Evolutionary conservation across 371 early-diverging fungal species (phyloP).

Genomic region (Zychaea mexicana): DNA sequence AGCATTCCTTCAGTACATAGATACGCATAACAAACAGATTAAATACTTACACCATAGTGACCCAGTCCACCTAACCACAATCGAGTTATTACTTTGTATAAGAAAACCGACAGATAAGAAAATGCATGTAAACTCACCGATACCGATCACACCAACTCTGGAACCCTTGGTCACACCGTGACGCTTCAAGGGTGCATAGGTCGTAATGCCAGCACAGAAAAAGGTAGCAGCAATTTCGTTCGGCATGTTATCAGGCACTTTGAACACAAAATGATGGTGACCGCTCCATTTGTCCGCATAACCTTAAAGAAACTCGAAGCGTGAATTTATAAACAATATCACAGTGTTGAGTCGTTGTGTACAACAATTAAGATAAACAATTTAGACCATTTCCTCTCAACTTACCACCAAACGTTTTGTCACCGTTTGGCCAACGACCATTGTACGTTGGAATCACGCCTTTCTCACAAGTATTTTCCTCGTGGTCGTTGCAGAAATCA

Average conservation of each 20-base stretch:
- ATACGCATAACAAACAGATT: no score
- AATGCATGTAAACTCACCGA: conserved; percentile 30
- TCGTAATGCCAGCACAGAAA: conserved; percentile 59
- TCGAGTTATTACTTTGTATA: background rate
- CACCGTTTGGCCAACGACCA: conserved; percentile 52
- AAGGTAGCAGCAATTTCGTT: conserved; percentile 60
- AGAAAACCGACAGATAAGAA: background rate
- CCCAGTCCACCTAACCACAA: conserved; percentile 10
- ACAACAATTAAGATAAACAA: no score
- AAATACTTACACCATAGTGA: conserved; percentile 54
- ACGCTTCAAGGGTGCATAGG: conserved; percentile 60
- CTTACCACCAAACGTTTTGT: conserved; percentile 58
- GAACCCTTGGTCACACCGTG: conserved; percentile 47
- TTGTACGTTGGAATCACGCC: conserved; percentile 26
- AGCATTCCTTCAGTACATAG: no score
- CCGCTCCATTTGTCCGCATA: conserved; percentile 70
- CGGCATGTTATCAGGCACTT: conserved; percentile 59
- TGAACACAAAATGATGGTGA: conserved; percentile 56
- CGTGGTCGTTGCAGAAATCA: conserved; percentile 23
- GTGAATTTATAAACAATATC: no score
- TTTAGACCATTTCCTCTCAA: no score
- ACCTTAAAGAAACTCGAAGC: no score
- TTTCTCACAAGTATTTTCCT: conserved; percentile 25
- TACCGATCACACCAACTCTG: conserved; percentile 69
- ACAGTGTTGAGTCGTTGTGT: no score